These are phyloP conservation scores for Angomonas deanei DNA, from an alignment of 208 protist species.

Conservation along the genomic window DNA sequence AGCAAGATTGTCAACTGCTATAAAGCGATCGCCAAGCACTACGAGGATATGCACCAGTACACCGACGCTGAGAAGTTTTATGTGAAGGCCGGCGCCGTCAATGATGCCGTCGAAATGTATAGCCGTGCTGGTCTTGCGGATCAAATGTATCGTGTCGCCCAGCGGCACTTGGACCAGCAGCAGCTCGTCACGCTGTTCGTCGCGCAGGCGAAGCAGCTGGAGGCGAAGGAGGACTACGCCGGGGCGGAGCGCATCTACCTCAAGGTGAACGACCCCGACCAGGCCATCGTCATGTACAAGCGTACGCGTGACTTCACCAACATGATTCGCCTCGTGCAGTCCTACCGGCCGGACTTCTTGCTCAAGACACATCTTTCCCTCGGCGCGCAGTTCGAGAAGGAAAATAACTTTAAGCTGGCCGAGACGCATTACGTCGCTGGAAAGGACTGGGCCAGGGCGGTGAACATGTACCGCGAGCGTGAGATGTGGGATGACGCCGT, in stretches of 20 bases:
- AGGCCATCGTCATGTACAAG: slow-evolving; percentile 97
- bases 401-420: slow-evolving; percentile 90
- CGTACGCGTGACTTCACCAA: slow-evolving; percentile 88
- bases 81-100: slow-evolving; percentile 79
- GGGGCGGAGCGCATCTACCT: slow-evolving; percentile 95
- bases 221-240: slow-evolving; percentile 90
- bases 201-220: slow-evolving; percentile 91
- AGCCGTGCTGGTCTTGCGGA: slow-evolving; percentile 89
- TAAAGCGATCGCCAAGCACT: slow-evolving; percentile 91
- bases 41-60: slow-evolving; percentile 89
- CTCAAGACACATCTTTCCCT: slow-evolving; percentile 93
- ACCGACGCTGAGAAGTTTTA: slow-evolving; percentile 93
- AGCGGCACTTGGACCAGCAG: slow-evolving; percentile 85
- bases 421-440: slow-evolving; percentile 93
- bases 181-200: slow-evolving; percentile 92
- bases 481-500: slow-evolving; percentile 97
- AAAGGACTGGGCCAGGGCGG: slow-evolving; percentile 94
- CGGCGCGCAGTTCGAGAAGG: slow-evolving; percentile 94
- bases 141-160: slow-evolving; percentile 91
- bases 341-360: slow-evolving; percentile 90
- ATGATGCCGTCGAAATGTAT: slow-evolving; percentile 97
- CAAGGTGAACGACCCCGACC: slow-evolving; percentile 94
- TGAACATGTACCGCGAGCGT: slow-evolving; percentile 96
- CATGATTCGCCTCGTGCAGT: slow-evolving; percentile 92
- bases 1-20: slow-evolving; percentile 70